Evolutionary conservation across 345 rosid genomes (phyloP).

Genomic region (Rhodomyrtus tomentosa): DNA sequence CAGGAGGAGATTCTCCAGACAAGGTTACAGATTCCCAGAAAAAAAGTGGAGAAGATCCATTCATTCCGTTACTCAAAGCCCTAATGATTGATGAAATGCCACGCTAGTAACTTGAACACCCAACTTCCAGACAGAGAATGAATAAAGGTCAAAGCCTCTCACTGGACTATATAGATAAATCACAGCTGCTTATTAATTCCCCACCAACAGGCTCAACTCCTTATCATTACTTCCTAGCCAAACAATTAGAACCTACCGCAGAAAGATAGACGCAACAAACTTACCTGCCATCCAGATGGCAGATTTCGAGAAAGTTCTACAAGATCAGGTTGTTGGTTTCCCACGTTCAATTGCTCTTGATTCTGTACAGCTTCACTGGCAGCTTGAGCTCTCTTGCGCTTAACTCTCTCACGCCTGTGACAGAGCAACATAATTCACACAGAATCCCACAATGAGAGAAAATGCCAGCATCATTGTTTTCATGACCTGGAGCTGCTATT

Average conservation of each 20-base stretch:
- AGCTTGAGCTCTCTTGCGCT: constrained; percentile 56
- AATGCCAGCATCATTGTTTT: background rate
- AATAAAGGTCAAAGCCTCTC: background rate
- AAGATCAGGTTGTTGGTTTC: constrained; percentile 38
- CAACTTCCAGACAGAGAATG: background rate
- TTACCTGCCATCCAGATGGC: constrained; percentile 87
- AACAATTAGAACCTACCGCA: background rate
- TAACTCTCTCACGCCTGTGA: constrained; percentile 86
- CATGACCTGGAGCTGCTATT: background rate
- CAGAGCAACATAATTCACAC: background rate
- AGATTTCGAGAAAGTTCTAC: constrained; percentile 42
- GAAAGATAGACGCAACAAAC: background rate
- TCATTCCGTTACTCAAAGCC: background rate
- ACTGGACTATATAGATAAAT: background rate
- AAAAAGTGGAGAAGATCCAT: background rate
- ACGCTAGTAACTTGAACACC: background rate
- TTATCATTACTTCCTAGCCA: background rate
- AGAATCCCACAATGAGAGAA: background rate
- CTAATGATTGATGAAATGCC: background rate
- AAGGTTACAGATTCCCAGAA: background rate
- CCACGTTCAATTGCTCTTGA: constrained; percentile 12
- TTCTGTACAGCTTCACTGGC: constrained; percentile 29
- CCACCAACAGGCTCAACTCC: background rate
- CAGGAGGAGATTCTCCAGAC: background rate
- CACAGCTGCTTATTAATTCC: background rate